Evolutionary conservation across 768 basidiomycete species (phyloP).

Genomic region (Suillus placidus): DNA sequence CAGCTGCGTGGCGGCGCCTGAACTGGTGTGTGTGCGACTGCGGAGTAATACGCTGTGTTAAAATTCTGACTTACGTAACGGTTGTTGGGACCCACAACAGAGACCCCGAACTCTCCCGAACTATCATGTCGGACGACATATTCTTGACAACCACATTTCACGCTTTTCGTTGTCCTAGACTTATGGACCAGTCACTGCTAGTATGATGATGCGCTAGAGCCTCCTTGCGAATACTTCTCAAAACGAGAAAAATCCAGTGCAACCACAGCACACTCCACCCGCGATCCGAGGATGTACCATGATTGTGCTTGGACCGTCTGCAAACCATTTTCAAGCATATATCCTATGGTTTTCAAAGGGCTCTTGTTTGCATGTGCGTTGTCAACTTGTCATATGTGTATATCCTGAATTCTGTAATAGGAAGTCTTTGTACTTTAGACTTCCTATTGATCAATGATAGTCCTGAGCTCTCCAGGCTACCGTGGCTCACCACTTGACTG

Average conservation of each 20-base stretch:
- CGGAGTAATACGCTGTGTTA: neutral
- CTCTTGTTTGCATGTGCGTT: slow-evolving; percentile 1
- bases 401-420: neutral
- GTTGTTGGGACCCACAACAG: neutral
- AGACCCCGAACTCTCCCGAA: slow-evolving; percentile 7
- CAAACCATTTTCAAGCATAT: slow-evolving; percentile 3
- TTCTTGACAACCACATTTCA: neutral
- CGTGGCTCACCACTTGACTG: neutral
- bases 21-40: neutral
- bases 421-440: slow-evolving; percentile 1
- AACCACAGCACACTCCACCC: neutral
- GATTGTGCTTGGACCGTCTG: slow-evolving; percentile 18
- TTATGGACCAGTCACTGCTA: neutral
- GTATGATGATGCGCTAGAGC: neutral
- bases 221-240: neutral
- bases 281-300: neutral
- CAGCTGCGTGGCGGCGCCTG: neutral
- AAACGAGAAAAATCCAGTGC: neutral
- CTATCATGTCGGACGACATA: neutral
- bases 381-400: neutral
- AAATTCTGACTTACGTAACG: neutral
- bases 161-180: neutral
- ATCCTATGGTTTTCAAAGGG: neutral
- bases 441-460: neutral
- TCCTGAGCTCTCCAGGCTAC: neutral